Conservation (phyloP, 768 basidiomycete species). For the Collybiopsis luxurians region DNA sequence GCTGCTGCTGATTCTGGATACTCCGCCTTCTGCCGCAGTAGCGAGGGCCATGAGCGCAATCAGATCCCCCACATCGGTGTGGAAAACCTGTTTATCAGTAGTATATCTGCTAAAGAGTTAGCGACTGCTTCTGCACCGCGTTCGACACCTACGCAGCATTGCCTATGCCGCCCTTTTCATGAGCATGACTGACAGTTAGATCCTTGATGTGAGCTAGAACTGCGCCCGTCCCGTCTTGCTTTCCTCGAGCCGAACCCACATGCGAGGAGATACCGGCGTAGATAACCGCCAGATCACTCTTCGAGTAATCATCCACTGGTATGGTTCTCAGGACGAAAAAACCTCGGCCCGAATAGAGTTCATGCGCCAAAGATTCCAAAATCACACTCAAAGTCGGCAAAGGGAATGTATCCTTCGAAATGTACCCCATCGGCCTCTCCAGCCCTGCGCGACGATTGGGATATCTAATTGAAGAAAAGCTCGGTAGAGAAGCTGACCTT, state of each 20-base stretch:
- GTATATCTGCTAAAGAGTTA: constrained; percentile 25
- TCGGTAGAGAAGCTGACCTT: constrained; percentile 22
- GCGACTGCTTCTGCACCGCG: too few species aligned
- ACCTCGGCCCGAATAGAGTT: constrained; percentile 43
- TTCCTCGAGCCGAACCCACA: constrained; percentile 40
- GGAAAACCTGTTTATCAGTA: constrained; percentile 49
- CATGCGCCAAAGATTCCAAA: constrained; percentile 34
- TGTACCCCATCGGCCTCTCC: constrained; percentile 30
- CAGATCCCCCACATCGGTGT: constrained; percentile 45
- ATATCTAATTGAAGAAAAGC: background rate
- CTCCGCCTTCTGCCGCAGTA: constrained; percentile 41
- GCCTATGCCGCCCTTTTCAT: constrained; percentile 38
- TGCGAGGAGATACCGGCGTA: constrained; percentile 49
- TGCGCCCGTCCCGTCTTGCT: constrained; percentile 41
- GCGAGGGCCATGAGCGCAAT: constrained; percentile 43
- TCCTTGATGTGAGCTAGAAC: constrained; percentile 49
- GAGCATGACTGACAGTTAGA: constrained; percentile 38
- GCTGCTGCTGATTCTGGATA: constrained; percentile 41
- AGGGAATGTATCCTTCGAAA: constrained; percentile 38
- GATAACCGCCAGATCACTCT: constrained; percentile 36
- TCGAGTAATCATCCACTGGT: constrained; percentile 39
- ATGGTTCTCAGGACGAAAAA: constrained; percentile 49
- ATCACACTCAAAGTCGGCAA: constrained; percentile 36
- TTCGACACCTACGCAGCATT: constrained; percentile 28
- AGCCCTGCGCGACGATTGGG: constrained; percentile 16